A percentile compares a stretch with the other conserved stretches of the same genome.
Conservation (phyloP, 805 yeast species). For the Lipomyces lipofer region DNA sequence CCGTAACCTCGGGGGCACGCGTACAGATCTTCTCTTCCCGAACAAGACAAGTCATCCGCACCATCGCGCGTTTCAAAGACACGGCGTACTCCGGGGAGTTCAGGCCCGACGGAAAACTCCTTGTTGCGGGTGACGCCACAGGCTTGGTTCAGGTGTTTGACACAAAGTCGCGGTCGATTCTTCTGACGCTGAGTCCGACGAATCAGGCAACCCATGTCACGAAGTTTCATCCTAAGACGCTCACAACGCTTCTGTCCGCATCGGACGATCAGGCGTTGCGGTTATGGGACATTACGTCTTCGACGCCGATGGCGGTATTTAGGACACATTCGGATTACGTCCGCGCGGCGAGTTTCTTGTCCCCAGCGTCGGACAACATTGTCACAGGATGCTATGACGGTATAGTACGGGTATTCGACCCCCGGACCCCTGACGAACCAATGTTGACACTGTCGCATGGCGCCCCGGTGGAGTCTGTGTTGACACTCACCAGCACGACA, state of each 20-base stretch:
- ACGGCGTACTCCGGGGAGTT: conserved; percentile 90
- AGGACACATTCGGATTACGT: conserved; percentile 84
- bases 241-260: conserved; percentile 78
- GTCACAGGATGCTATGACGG: conserved; percentile 96
- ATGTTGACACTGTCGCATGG: conserved; percentile 68
- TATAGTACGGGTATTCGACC: conserved; percentile 75
- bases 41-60: conserved; percentile 86
- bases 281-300: conserved; percentile 84
- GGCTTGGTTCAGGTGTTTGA: conserved; percentile 92
- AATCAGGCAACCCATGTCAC: conserved; percentile 91
- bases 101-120: conserved; percentile 83
- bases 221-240: conserved; percentile 77
- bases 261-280: conserved; percentile 88
- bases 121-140: conserved; percentile 93
- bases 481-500: conserved; percentile 68
- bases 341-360: conserved; percentile 67
- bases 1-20: conserved; percentile 86
- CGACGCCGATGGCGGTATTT: conserved; percentile 69
- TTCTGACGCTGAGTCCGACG: conserved; percentile 80
- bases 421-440: conserved; percentile 57
- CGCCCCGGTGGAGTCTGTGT: conserved; percentile 81
- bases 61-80: conserved; percentile 85
- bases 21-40: conserved; percentile 92
- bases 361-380: conserved; percentile 74
- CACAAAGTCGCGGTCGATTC: conserved; percentile 71